Evolutionary conservation across 305 asterid species (phyloP), one percentile per base, ranked within the genome.

Genomic region (Solanum hybrid): DNA sequence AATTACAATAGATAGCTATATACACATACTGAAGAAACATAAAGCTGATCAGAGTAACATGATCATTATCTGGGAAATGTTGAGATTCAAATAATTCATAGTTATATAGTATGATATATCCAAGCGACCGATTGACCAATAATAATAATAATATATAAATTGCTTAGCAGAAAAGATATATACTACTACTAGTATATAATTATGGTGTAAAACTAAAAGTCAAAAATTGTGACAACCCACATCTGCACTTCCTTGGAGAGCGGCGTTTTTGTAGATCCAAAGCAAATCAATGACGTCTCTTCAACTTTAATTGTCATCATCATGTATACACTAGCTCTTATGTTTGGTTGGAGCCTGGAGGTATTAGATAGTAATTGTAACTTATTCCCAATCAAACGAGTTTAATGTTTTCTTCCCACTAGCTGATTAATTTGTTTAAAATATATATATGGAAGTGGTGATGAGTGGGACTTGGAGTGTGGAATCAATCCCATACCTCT

Each of bases 401-500:
- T 45, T 56, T 56, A 22, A 64, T 64, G 2, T 60, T 22, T 60
- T 60, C 71, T 3, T 56, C 24, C 26, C 71, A 60, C 71, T 60
- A 60, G 26, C 1, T 19, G 11, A 56, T 19, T 60, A 22, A 64
- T 64, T 64, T 56, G 69, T 56, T 56, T 56, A 17, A 56, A 8
- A 60, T 19, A 8, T 69, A n/a, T 69, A 2, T 24, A 69, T 69
- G 88, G 89, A 10, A 27, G 82, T 77, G 82, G 72, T 69, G 66
- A 42, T 85, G 78, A 27, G n/a, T 69, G 56, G 78, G 45, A 11
- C 3, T 38, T 29, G 66, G 86, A 91, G 6, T 79, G 92, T 89
- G 91, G 92, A 90, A 78, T 88, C 86, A 90, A 78, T 88, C 86
- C 92, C 91, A 90, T 79, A 86, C 90, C 76, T 60, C 75, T 17